Conservation (phyloP, 495 filamentous ascomycete species). For the Penicillium antarcticum region DNA sequence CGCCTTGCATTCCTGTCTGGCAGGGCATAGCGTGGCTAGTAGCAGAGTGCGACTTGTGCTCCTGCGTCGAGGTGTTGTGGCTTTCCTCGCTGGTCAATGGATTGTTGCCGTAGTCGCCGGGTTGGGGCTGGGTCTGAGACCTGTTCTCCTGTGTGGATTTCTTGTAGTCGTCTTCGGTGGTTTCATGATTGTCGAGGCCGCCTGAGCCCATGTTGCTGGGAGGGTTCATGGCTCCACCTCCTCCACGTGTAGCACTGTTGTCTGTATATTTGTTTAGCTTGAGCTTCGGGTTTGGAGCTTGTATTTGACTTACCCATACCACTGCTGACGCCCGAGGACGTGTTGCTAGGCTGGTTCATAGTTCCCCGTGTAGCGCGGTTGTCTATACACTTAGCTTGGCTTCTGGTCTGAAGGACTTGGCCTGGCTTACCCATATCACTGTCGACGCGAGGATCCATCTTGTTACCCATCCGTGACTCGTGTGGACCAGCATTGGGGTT, state of each 20-base stretch:
- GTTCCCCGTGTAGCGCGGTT: not conserved
- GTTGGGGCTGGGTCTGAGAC: not conserved
- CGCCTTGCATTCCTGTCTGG: not conserved
- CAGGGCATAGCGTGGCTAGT: conserved; percentile 10
- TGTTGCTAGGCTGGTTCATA: not conserved
- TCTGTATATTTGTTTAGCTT: not conserved
- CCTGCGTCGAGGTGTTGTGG: conserved; percentile 8
- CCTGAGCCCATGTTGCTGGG: not conserved
- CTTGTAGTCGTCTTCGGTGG: conserved; percentile 2
- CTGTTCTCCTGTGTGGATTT: conserved; percentile 3
- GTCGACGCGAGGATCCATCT: conserved; percentile 50
- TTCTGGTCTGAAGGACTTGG: not conserved
- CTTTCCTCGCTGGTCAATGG: conserved; percentile 3
- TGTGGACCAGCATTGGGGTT: conserved; percentile 29
- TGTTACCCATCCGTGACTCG: conserved; percentile 39
- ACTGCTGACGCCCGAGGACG: not conserved
- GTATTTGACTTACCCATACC: conserved; percentile 9
- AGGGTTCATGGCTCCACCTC: not conserved
- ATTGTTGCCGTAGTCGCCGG: not conserved
- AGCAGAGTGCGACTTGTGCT: conserved; percentile 11
- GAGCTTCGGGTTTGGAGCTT: not conserved
- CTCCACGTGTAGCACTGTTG: not conserved
- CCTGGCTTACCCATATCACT: conserved; percentile 28
- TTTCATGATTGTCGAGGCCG: conserved; percentile 1
- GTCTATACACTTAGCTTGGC: not conserved